Evolutionary conservation across 768 basidiomycete species (phyloP).

Genomic region (Boletus huronensis): DNA sequence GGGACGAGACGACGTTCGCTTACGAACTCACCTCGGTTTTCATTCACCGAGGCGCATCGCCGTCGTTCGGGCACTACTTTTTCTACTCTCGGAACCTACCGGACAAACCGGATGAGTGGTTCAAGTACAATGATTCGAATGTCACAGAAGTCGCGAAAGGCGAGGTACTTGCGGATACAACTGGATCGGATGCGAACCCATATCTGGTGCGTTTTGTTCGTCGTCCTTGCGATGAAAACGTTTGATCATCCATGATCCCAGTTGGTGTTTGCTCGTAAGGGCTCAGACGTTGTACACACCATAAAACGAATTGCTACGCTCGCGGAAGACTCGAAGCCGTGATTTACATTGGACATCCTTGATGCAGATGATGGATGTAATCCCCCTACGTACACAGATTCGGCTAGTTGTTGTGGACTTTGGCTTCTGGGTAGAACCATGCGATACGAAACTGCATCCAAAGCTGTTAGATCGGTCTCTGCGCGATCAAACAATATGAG

Average conservation of each 20-base stretch:
- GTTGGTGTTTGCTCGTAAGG: constrained; percentile 84
- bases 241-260: constrained; percentile 28
- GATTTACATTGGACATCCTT: constrained; percentile 29
- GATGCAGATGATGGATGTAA: constrained; percentile 20
- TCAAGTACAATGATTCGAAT: constrained; percentile 94
- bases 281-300: constrained; percentile 73
- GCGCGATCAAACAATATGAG: not conserved
- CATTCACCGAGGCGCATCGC: constrained; percentile 86
- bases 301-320: constrained; percentile 57
- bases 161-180: constrained; percentile 86
- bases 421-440: constrained; percentile 13
- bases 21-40: constrained; percentile 95
- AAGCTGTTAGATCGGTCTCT: not conserved
- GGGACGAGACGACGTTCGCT: constrained; percentile 55
- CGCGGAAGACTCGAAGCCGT: constrained; percentile 28
- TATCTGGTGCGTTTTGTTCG: constrained; percentile 61
- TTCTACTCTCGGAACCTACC: constrained; percentile 91
- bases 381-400: constrained; percentile 11
- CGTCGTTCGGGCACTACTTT: constrained; percentile 92
- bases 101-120: constrained; percentile 77
- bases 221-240: constrained; percentile 1
- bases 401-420: constrained; percentile 3
- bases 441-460: constrained; percentile 4
- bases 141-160: constrained; percentile 73
- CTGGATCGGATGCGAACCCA: constrained; percentile 87